Evolutionary conservation across 352 stramenopile species (phyloP).

Genomic region (Elongisporangium senticosum): DNA sequence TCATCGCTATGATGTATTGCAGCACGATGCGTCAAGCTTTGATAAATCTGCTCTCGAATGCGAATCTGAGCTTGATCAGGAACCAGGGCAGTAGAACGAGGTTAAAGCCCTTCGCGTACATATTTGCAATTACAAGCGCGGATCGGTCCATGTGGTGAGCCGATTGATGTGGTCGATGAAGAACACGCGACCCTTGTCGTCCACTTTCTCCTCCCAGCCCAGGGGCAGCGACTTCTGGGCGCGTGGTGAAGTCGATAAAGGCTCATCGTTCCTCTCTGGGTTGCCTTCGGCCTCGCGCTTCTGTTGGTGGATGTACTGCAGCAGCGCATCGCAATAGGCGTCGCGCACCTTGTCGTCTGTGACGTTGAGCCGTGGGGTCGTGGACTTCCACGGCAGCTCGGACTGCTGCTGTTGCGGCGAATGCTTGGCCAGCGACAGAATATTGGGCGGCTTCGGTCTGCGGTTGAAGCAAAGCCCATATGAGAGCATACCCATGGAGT

Average conservation of each 20-base stretch:
- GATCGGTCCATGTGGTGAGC: conserved; percentile 66
- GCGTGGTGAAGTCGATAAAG: neutral
- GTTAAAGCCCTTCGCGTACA: too few species aligned
- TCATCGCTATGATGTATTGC: conserved; percentile 2
- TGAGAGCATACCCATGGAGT: neutral
- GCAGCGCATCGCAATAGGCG: conserved; percentile 58
- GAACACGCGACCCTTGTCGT: conserved; percentile 61
- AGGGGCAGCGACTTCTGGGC: conserved; percentile 30
- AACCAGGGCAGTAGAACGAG: too few species aligned
- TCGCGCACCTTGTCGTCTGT: conserved; percentile 48
- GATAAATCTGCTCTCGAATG: neutral
- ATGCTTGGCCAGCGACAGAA: conserved; percentile 35
- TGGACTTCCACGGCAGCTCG: conserved; percentile 24
- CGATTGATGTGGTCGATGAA: conserved; percentile 77
- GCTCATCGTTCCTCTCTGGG: neutral
- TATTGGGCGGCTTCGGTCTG: conserved; percentile 57
- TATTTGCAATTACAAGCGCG: conserved; percentile 14
- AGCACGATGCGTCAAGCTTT: neutral
- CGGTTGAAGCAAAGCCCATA: neutral
- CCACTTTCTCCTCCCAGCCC: conserved; percentile 67
- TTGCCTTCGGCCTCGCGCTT: conserved; percentile 30
- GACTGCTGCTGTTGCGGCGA: conserved; percentile 14
- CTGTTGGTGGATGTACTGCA: conserved; percentile 71
- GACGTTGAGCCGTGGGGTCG: conserved; percentile 28
- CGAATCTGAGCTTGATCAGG: neutral